Percentiles rank a stretch among this genome's conserved stretches.
Conservation (phyloP, 1,284 basidiomycete species). For the Moesziomyces sp. region DNA sequence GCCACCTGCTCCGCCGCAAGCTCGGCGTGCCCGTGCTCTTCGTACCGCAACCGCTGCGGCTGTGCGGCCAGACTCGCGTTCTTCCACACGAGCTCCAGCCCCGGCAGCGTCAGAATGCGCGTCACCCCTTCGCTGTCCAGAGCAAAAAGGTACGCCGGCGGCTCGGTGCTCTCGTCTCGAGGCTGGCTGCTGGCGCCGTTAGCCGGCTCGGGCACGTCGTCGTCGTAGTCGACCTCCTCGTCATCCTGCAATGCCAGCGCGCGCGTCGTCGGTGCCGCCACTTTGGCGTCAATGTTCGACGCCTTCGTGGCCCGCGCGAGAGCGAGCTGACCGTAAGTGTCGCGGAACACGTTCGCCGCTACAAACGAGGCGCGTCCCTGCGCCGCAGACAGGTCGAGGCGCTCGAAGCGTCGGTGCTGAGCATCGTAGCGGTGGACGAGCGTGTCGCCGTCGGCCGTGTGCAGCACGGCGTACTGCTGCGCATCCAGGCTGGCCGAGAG, state of each 20-base stretch:
- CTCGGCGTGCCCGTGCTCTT: conserved; percentile 13
- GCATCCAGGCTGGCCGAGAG: conserved; percentile 29
- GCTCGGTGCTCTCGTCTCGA: not conserved
- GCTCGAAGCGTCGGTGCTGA: conserved; percentile 4
- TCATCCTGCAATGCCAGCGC: conserved; percentile 21
- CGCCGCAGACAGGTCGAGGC: conserved; percentile 4
- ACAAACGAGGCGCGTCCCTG: conserved; percentile 5
- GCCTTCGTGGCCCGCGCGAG: conserved; percentile 1
- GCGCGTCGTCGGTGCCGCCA: not conserved
- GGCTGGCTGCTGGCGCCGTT: conserved; percentile 10
- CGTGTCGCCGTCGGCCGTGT: conserved; percentile 19
- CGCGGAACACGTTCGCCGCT: conserved; percentile 31
- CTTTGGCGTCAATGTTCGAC: not conserved
- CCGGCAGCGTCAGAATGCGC: conserved; percentile 46
- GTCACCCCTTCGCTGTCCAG: conserved; percentile 8
- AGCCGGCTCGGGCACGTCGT: conserved; percentile 26
- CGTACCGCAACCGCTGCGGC: conserved; percentile 31
- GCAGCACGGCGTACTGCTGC: conserved; percentile 24
- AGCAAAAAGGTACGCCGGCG: conserved; percentile 26
- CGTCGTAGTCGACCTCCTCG: conserved; percentile 59
- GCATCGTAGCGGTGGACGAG: conserved; percentile 16
- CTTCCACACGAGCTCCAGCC: conserved; percentile 30
- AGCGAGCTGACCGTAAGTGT: conserved; percentile 13
- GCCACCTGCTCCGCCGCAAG: conserved; percentile 27
- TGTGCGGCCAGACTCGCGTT: conserved; percentile 27